A percentile compares a stretch with the other conserved stretches of the same genome.
phyloP scores from a whole-genome alignment of 2,329 filamentous ascomycete genomes.

The Diaporthe caulivora region DNA sequence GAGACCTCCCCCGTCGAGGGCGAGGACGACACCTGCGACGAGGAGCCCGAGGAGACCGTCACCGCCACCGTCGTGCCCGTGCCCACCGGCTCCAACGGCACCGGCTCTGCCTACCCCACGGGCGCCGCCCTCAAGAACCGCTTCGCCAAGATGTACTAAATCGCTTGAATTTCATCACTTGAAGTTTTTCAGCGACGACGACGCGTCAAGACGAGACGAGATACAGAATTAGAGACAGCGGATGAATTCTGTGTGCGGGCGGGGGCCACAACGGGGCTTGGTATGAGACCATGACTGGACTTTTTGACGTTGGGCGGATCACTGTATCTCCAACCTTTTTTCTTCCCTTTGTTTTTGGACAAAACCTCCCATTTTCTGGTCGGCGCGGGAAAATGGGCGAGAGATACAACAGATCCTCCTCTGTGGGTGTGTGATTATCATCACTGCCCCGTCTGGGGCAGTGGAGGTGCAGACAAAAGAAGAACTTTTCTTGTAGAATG shows the following conservation, averaged over 20 bases:
- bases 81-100: slow-evolving; percentile 31
- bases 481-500: slow-evolving; percentile 22
- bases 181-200: background rate
- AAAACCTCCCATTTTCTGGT: background rate
- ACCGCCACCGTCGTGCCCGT: slow-evolving; percentile 37
- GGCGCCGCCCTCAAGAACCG: slow-evolving; percentile 37
- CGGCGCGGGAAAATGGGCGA: background rate
- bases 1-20: slow-evolving; percentile 1
- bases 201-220: slow-evolving; percentile 1
- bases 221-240: background rate
- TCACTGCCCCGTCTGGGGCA: background rate
- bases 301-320: slow-evolving; percentile 25
- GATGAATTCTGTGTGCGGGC: slow-evolving; percentile 3
- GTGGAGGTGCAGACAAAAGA: slow-evolving; percentile 3
- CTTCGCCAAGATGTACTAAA: slow-evolving; percentile 39
- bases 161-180: background rate
- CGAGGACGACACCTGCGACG: slow-evolving; percentile 32
- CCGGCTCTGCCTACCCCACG: slow-evolving; percentile 38
- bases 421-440: background rate
- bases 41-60: slow-evolving; percentile 38
- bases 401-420: slow-evolving; percentile 26
- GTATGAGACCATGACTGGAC: slow-evolving; percentile 39
- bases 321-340: slow-evolving; percentile 34
- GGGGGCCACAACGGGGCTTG: slow-evolving; percentile 30
- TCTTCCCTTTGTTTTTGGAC: slow-evolving; percentile 34